These are phyloP conservation scores for Saccharomycopsis fermentans DNA, from an alignment of 805 yeast species.

Conservation along the genomic window DNA sequence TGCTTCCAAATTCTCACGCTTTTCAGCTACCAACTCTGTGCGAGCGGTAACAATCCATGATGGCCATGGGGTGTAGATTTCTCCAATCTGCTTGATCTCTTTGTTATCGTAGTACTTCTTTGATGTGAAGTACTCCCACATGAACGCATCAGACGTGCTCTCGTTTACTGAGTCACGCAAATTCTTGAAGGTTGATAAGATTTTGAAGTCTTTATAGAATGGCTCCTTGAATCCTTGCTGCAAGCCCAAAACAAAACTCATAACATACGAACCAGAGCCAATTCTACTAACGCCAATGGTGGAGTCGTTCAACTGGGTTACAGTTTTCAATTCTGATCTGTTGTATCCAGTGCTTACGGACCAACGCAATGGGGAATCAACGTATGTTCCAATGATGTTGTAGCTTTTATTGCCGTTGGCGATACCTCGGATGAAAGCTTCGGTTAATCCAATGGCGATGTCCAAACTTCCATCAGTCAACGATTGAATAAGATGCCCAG, in stretches of 20 bases:
- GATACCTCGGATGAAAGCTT: conserved; percentile 78
- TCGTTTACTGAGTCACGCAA: conserved; percentile 72
- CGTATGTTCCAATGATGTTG: conserved; percentile 72
- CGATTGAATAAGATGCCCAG: conserved; percentile 76
- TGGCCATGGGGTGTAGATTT: conserved; percentile 94
- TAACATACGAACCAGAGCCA: conserved; percentile 86
- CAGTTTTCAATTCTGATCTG: conserved; percentile 43
- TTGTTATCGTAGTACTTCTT: conserved; percentile 71
- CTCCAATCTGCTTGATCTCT: conserved; percentile 77
- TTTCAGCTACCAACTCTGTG: conserved; percentile 28
- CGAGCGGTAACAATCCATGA: conserved; percentile 75
- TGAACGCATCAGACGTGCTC: conserved; percentile 61
- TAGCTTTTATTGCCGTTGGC: conserved; percentile 58
- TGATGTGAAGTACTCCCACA: conserved; percentile 94
- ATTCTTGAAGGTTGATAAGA: conserved; percentile 59
- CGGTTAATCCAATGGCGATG: conserved; percentile 82
- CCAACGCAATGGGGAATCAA: conserved; percentile 82
- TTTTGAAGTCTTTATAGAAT: conserved; percentile 42
- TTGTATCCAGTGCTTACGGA: conserved; percentile 69
- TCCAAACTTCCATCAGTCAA: conserved; percentile 56
- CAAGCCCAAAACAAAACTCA: conserved; percentile 76
- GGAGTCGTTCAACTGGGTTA: conserved; percentile 47
- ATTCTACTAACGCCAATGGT: conserved; percentile 74
- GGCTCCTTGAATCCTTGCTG: conserved; percentile 43
- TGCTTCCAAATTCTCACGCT: conserved; percentile 23